Conservation (phyloP, 2,329 filamentous ascomycete species). For the Reticulascus tulasneorum region DNA sequence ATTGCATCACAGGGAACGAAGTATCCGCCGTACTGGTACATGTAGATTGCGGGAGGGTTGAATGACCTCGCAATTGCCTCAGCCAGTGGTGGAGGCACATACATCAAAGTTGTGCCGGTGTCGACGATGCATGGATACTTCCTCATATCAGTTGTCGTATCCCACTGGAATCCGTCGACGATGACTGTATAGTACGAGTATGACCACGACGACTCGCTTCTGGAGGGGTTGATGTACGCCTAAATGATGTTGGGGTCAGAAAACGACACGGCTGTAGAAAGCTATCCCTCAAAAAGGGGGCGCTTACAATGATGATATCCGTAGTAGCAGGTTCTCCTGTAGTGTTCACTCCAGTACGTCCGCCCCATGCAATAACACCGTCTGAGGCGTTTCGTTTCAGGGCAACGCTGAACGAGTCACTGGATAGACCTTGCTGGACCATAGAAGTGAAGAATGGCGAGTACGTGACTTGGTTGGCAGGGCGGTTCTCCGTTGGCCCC, state of each 20-base stretch:
- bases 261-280: neutral
- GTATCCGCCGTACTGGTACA: conserved; percentile 43
- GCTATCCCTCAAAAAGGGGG: too few relatives aligned
- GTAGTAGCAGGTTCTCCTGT: conserved; percentile 27
- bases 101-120: conserved; percentile 48
- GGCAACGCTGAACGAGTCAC: conserved; percentile 45
- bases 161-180: conserved; percentile 44
- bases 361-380: conserved; percentile 44
- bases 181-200: conserved; percentile 52
- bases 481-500: conserved; percentile 29
- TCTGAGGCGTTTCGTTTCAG: conserved; percentile 41
- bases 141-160: conserved; percentile 33
- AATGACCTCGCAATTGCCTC: conserved; percentile 44
- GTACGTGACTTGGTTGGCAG: conserved; percentile 37
- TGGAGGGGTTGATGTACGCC: conserved; percentile 37
- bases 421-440: conserved; percentile 39
- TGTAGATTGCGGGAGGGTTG: conserved; percentile 40
- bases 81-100: conserved; percentile 46
- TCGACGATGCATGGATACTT: conserved; percentile 49
- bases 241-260: conserved; percentile 17
- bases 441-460: conserved; percentile 46
- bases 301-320: conserved; percentile 43
- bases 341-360: conserved; percentile 31
- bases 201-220: conserved; percentile 34
- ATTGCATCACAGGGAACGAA: conserved; percentile 46